These are phyloP conservation scores for Cubamyces lactineus DNA, from an alignment of 768 basidiomycete genomes.

Conservation along the genomic window DNA sequence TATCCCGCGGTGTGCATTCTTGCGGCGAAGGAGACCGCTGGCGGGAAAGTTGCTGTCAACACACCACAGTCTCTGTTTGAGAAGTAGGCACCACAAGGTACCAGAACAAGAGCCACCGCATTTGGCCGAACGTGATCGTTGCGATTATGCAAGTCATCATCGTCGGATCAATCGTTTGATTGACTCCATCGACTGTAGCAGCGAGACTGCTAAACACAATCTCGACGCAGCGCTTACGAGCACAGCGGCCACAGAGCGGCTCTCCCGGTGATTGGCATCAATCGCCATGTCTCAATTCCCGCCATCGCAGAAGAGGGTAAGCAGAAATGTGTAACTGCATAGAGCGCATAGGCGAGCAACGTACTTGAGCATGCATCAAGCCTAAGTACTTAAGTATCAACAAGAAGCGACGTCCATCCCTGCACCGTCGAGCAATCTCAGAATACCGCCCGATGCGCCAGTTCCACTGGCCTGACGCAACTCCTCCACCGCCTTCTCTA, in stretches of 20 bases:
- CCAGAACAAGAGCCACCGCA: neutral
- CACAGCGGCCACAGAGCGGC: no score
- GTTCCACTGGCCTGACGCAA: constrained; percentile 19
- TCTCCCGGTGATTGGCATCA: no score
- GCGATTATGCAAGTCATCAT: neutral
- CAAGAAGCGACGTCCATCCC: constrained; percentile 15
- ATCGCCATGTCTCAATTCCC: no score
- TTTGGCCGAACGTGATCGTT: neutral
- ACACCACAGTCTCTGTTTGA: neutral
- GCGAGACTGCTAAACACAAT: neutral
- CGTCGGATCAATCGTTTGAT: neutral
- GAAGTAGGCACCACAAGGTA: neutral
- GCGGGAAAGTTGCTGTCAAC: constrained; percentile 3
- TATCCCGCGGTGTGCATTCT: no score
- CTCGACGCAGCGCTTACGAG: neutral
- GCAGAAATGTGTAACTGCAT: no score
- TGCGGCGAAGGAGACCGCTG: constrained; percentile 3
- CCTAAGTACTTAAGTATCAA: no score
- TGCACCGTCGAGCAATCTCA: constrained; percentile 52
- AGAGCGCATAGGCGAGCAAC: neutral
- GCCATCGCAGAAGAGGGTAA: no score
- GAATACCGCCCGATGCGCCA: constrained; percentile 41
- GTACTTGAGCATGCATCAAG: neutral
- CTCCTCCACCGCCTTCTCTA: constrained; percentile 50
- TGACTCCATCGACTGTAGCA: neutral